Evolutionary conservation across 768 basidiomycete genomes (phyloP).

Genomic region (Cubamyces sp.): DNA sequence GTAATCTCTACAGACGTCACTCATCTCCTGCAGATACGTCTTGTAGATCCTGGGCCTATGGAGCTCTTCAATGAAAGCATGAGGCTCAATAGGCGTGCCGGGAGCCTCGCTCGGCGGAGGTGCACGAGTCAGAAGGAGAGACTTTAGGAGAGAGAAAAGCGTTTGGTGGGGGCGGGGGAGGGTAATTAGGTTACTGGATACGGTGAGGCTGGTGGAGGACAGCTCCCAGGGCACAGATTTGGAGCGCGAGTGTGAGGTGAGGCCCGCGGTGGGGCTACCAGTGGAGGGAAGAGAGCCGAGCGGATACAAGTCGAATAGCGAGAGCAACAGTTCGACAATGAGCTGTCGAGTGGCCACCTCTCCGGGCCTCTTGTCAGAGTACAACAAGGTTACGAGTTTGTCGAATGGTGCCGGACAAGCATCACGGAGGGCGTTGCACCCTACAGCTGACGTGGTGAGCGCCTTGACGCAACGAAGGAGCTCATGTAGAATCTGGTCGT

Average conservation of each 20-base stretch:
- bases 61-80: slow-evolving; percentile 78
- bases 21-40: slow-evolving; percentile 80
- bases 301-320: slow-evolving; percentile 90
- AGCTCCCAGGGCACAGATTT: slow-evolving; percentile 62
- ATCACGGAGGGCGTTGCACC: slow-evolving; percentile 88
- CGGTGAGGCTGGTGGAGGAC: slow-evolving; percentile 40
- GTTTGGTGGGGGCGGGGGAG: slow-evolving; percentile 76
- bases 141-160: slow-evolving; percentile 73
- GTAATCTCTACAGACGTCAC: slow-evolving; percentile 90
- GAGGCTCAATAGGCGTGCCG: slow-evolving; percentile 64
- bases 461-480: slow-evolving; percentile 93
- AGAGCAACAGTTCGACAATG: slow-evolving; percentile 84
- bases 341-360: slow-evolving; percentile 89
- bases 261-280: slow-evolving; percentile 32
- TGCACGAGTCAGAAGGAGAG: slow-evolving; percentile 73
- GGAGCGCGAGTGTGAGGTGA: slow-evolving; percentile 35
- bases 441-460: slow-evolving; percentile 85
- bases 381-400: slow-evolving; percentile 82
- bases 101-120: slow-evolving; percentile 69
- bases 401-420: slow-evolving; percentile 87
- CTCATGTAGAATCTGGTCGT: slow-evolving; percentile 92
- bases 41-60: slow-evolving; percentile 78
- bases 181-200: slow-evolving; percentile 54
- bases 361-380: slow-evolving; percentile 98
- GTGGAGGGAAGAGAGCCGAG: slow-evolving; percentile 63